Base-by-base conservation (phyloP, 116 monocot genomes). In the Posidonia oceanica region DNA sequence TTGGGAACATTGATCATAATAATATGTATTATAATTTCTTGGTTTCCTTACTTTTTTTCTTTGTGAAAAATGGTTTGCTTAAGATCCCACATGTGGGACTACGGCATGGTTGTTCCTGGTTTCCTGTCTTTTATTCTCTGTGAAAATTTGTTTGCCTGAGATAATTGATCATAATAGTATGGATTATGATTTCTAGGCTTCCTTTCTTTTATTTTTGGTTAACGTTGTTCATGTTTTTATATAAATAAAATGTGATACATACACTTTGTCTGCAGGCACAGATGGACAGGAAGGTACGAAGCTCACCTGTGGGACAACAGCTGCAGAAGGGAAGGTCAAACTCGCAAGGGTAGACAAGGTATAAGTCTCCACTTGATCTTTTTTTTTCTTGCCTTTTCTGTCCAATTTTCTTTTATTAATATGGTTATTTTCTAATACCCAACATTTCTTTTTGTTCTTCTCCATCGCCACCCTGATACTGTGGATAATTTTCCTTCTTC, bases 241-340 rank as follows among this genome's bases (percentile, higher is more conserved):
- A 12, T 48, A 48, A 48, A 48, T 12, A 48, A 48, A 48, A 48
- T 48, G 11, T 12, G 12, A 12, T 48, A 12, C 48, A 7, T 7
- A 48, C 12, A 48, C 48, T 7, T 39, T 78, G 54, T 15, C 39
- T 36, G 42, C 72, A 95, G 94, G 75, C 94, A 95, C 70, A 80
- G 94, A 69, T 95, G 94, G 94, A 95, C 94, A 6, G 94, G 94
- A 15, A 82, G 94, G 48, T 95, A 95, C 56, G 94, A 95, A 70
- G 94, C 94, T 15, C 94, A 95, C 72, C 78, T 95, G 21, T 95
- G 94, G 94, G 94, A 95, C 60, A 95, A 95, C 71, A 95, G 94
- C 39, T 95, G 94, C 78, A 82, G 91, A 75, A 95, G 94, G 75
- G 94, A 95, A 72, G 94, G 94, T 1, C 91, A 94, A 69, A 94